Conservation (phyloP, 495 filamentous ascomycete genomes). For the Astrothelium macrocarpum region DNA sequence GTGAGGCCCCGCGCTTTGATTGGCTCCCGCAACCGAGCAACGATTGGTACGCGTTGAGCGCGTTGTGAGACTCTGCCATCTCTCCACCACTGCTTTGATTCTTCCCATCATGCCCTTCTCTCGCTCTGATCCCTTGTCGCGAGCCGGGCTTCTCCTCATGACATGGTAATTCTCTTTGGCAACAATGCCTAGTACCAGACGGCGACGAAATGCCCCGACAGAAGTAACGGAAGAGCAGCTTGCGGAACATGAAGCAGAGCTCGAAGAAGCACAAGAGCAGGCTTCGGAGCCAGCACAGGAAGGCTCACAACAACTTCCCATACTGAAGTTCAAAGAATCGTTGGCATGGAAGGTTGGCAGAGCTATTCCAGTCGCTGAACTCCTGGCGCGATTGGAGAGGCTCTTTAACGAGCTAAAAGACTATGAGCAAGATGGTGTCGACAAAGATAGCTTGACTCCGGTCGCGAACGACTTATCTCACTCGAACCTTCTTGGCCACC, state of each 20-base stretch:
- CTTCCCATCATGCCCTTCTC: no score
- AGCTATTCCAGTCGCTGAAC: constrained; percentile 69
- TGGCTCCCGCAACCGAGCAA: neutral
- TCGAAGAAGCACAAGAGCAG: constrained; percentile 16
- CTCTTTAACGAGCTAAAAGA: constrained; percentile 76
- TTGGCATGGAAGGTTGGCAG: constrained; percentile 89
- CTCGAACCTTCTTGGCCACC: constrained; percentile 73
- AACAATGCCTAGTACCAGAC: constrained; percentile 13
- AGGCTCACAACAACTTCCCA: constrained; percentile 4
- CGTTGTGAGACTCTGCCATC: neutral
- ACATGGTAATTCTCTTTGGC: neutral
- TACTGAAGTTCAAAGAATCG: constrained; percentile 69
- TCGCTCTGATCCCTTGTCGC: neutral
- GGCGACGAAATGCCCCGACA: constrained; percentile 21
- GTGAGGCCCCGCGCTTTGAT: neutral
- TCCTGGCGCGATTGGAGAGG: constrained; percentile 67
- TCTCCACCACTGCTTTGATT: neutral
- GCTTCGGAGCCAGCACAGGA: constrained; percentile 8
- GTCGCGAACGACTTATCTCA: constrained; percentile 85
- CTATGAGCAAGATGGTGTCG: constrained; percentile 78
- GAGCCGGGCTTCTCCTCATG: neutral
- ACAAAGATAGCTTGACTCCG: constrained; percentile 66
- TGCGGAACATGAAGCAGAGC: constrained; percentile 20
- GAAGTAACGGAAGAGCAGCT: constrained; percentile 14
- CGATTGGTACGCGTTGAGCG: constrained; percentile 2